A percentile compares a stretch with the other conserved stretches of the same genome.
Evolutionary conservation across 108 stramenopile species (phyloP).

Genomic region (Conticribra weissflogii): DNA sequence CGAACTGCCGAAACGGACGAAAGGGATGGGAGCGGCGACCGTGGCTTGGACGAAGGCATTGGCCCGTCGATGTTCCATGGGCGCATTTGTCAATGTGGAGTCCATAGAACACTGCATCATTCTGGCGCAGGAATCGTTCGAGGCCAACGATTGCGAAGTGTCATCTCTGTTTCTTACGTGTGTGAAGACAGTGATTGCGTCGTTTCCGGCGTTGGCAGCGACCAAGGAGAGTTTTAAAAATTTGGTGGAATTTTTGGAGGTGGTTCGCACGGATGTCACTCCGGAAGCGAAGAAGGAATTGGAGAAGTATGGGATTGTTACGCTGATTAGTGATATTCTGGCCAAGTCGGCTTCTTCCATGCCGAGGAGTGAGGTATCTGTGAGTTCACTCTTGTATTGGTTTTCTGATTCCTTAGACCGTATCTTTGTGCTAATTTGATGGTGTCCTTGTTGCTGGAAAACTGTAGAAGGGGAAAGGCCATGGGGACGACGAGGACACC

Average conservation of each 20-base stretch:
- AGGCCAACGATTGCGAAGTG: constrained; percentile 58
- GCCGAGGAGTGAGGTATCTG: constrained; percentile 5
- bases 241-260: constrained; percentile 64
- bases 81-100: constrained; percentile 69
- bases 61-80: constrained; percentile 78
- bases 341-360: constrained; percentile 55
- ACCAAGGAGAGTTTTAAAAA: constrained; percentile 58
- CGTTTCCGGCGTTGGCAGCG: constrained; percentile 61
- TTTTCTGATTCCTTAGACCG: not conserved
- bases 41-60: constrained; percentile 65
- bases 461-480: not conserved
- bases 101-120: constrained; percentile 70
- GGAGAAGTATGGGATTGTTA: constrained; percentile 60
- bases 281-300: constrained; percentile 40
- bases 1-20: constrained; percentile 81
- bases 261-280: constrained; percentile 33
- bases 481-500: constrained; percentile 33
- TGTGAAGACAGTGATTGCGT: constrained; percentile 52
- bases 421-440: not conserved
- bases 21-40: constrained; percentile 56
- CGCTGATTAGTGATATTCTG: constrained; percentile 68
- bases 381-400: not conserved
- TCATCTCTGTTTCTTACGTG: constrained; percentile 60
- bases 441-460: not conserved
- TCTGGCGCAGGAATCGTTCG: constrained; percentile 74